A percentile compares a stretch with the other conserved stretches of the same genome.
phyloP scores from a whole-genome alignment of 495 filamentous ascomycete genomes.

The Podospora appendiculata region DNA sequence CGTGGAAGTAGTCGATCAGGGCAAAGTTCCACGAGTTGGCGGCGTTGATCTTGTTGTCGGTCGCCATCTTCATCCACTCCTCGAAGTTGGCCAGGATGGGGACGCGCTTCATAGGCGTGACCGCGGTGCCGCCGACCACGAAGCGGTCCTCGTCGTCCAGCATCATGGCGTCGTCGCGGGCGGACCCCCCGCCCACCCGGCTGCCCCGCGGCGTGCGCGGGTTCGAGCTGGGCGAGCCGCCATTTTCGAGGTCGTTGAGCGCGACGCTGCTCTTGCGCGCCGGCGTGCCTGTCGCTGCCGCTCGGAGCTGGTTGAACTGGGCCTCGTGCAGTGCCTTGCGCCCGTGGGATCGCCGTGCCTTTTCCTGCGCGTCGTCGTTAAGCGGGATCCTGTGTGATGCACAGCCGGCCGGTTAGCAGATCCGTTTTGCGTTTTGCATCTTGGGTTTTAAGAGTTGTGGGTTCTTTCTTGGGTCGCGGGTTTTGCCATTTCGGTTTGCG shows the following conservation, averaged over 20 bases:
- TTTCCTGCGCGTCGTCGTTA: constrained; percentile 92
- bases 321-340: constrained; percentile 82
- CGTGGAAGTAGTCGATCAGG: constrained; percentile 98
- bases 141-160: constrained; percentile 50
- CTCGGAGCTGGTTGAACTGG: constrained; percentile 85
- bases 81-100: constrained; percentile 97
- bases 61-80: constrained; percentile 99
- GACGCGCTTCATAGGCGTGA: constrained; percentile 94
- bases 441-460: too few relatives aligned
- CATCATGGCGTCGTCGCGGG: constrained; percentile 47
- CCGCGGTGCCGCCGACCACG: constrained; percentile 56
- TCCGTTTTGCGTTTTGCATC: not conserved
- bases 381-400: constrained; percentile 64
- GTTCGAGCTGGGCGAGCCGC: constrained; percentile 38
- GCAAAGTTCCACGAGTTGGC: constrained; percentile 99
- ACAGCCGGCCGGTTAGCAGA: not conserved
- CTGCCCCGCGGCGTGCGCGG: constrained; percentile 52
- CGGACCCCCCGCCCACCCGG: constrained; percentile 18
- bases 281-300: constrained; percentile 69
- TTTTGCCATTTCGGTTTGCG: too few relatives aligned
- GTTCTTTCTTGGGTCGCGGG: too few relatives aligned
- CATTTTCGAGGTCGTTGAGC: constrained; percentile 55
- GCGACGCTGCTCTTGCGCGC: constrained; percentile 56
- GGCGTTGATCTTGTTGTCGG: constrained; percentile 99
- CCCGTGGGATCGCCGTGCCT: constrained; percentile 78